Base-by-base conservation (phyloP, 2,329 filamentous ascomycete genomes). In the Aureobasidium leucospermi region DNA sequence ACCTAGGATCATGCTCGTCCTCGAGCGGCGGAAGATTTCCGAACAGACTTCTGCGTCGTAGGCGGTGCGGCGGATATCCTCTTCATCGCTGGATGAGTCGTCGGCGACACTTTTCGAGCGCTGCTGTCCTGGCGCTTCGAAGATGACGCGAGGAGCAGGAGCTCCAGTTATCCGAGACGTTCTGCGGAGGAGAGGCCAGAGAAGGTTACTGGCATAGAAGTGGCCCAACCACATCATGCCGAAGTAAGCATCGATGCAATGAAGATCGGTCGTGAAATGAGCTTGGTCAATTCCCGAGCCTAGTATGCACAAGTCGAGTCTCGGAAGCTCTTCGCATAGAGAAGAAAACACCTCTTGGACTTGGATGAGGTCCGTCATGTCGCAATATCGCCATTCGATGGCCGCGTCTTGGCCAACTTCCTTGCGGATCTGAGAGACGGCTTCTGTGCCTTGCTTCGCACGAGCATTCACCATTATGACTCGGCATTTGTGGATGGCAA, bases 201-300 rank as follows among this genome's bases (percentile, higher is more conserved):
- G 69, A 43, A 71, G 68, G 58, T 78, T 78, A 56, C 65, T 64
- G 6, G 67, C 74, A 59, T 78, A 78, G 61, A 74, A 78, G 13
- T 79, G 75, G 0, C 75, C 76, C 9, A 76, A 66, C 68, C 72
- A 75, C 65, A 77, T 77, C 63, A 78, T 74, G 31, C 69, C 69
- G 43, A 78, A 76, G 29, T 75, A 72, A 36, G 70, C 72, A 47
- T 73, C 70, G 52, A 75, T 74, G 9, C 71, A 71, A 58, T 74
- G 73, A 15, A 68, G 56, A 32, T 71, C 70, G 5, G 72, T 67
- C 53, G 69, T 69, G 62, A 70, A 74, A 58, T 74, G 69, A 62
- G 75, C 76, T 0, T 68, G 71, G 57, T 74, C 78, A 61, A 78
- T 77, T 4, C 76, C 76, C 0, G 76, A 75, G 0, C 70, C 74